Evolutionary conservation across 2,329 filamentous ascomycete genomes (phyloP), one percentile per base, ranked within the genome.

Genomic region (Beauveria caledonica): DNA sequence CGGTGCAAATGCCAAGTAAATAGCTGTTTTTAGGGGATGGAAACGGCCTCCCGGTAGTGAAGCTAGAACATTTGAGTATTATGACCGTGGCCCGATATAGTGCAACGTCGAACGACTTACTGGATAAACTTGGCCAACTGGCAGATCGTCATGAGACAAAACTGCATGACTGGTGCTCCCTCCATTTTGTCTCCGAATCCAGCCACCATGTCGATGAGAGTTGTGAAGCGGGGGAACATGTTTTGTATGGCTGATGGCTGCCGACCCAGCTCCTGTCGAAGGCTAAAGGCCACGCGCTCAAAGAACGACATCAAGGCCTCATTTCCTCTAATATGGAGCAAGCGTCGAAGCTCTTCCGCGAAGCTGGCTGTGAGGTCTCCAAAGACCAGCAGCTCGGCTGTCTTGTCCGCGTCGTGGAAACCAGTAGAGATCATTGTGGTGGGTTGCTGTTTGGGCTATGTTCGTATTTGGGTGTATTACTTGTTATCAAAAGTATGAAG

Each of bases 161-260:
- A 66, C n/a, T 56, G 62, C 33, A 69, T 55, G 11, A 64, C 60
- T 10, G 62, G 62, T 9, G 60, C 62, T 23, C 64, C 66, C 15
- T 63, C 58, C 4, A 63, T 65, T 15, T 10, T 52, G 19, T 67
- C 64, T 8, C 62, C 63, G 3, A 63, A 57, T 61, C 4, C 50
- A 23, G 50, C 33, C 19, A 52, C 29, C 50, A 70, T 56, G 17
- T 70, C 68, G 21, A 68, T 65, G 6, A 70, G 66, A 1, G 68
- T 68, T 1, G 68, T 68, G 49, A 70, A 70, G 3, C 62, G 64
- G 49, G 68, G 68, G 48, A 70, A 70, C 19, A 68, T 33, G 2
- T 51, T 51, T 42, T 68, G 67, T 3, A 62, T 46, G 3, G 60
- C 39, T 1, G 61, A 60, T 8, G 64, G 48, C 13, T 66, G 60